Percentiles rank a stretch among this genome's conserved stretches.
Evolutionary conservation across 257 asterid species (phyloP).

Genomic region (Solanum boliviense): DNA sequence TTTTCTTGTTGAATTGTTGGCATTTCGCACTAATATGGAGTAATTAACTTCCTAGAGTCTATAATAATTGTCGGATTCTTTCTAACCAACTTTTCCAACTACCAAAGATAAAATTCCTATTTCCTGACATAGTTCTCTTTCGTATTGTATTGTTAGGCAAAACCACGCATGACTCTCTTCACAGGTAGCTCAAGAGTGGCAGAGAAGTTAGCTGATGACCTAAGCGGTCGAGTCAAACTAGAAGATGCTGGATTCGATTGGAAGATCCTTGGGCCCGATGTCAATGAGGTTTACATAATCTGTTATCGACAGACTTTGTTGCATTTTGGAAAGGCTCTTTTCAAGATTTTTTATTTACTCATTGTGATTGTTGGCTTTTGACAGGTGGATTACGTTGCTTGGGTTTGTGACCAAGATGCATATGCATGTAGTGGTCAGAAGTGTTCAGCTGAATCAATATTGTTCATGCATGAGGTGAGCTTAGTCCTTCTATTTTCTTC

Average conservation of each 20-base stretch:
- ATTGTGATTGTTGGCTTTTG: not conserved
- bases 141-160: constrained; percentile 40
- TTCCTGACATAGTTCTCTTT: not conserved
- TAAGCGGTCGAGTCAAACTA: constrained; percentile 67
- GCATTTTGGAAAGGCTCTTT: not conserved
- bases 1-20: not conserved
- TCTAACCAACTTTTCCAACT: not conserved
- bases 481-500: not conserved
- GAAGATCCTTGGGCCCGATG: constrained; percentile 98
- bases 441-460: constrained; percentile 88
- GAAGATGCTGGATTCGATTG: constrained; percentile 99
- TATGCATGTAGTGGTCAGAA: constrained; percentile 98
- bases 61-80: not conserved
- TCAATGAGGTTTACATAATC: constrained; percentile 45
- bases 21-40: not conserved
- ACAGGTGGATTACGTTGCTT: constrained; percentile 86
- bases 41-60: not conserved
- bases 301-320: not conserved
- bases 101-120: not conserved
- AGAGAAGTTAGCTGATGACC: constrained; percentile 75
- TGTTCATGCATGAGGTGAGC: constrained; percentile 77
- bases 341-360: not conserved
- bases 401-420: constrained; percentile 99
- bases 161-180: constrained; percentile 95
- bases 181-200: constrained; percentile 94